A percentile compares a stretch with the other conserved stretches of the same genome.
Conservation (phyloP, 1,139 yeast genomes). For the Meyerozyma guilliermondii region DNA sequence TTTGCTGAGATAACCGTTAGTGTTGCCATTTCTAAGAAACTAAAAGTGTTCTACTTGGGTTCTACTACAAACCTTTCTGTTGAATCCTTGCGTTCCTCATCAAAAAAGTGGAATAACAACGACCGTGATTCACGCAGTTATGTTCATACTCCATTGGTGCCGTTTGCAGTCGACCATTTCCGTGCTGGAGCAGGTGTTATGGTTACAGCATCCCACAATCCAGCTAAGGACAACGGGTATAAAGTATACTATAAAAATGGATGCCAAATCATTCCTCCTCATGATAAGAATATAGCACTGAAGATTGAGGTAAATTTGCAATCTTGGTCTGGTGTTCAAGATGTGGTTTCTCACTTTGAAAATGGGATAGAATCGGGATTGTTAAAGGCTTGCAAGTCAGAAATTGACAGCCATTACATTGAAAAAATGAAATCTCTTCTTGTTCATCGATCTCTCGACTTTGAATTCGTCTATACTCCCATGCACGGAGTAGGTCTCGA, state of each 20-base stretch:
- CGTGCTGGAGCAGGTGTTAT: slow-evolving; percentile 79
- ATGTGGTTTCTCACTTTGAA: slow-evolving; percentile 31
- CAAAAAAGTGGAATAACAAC: slow-evolving; percentile 7
- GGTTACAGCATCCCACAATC: slow-evolving; percentile 97
- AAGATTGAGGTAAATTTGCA: slow-evolving; percentile 54
- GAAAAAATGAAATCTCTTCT: slow-evolving; percentile 24
- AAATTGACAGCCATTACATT: slow-evolving; percentile 33
- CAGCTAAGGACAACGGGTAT: slow-evolving; percentile 89
- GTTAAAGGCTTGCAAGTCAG: slow-evolving; percentile 23
- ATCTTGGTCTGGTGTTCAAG: slow-evolving; percentile 59
- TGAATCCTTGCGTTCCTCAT: slow-evolving; percentile 18
- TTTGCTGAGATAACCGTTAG: slow-evolving; percentile 79
- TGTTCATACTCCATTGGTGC: slow-evolving; percentile 91
- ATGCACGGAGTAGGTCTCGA: slow-evolving; percentile 90
- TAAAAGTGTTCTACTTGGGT: slow-evolving; percentile 65
- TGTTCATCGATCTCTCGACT: slow-evolving; percentile 15
- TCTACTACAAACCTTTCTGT: slow-evolving; percentile 23
- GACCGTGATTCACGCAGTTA: slow-evolving; percentile 18
- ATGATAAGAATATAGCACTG: slow-evolving; percentile 67
- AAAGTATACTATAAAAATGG: slow-evolving; percentile 93
- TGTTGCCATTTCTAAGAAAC: slow-evolving; percentile 64
- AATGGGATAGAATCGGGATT: slow-evolving; percentile 16
- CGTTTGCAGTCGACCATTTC: slow-evolving; percentile 68
- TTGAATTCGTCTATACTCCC: slow-evolving; percentile 77
- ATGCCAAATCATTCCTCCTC: slow-evolving; percentile 94